Percentiles rank a stretch among this genome's conserved stretches.
These are phyloP conservation scores for Cordyceps javanica DNA, from an alignment of 2,329 filamentous ascomycete genomes.

Conservation along the genomic window DNA sequence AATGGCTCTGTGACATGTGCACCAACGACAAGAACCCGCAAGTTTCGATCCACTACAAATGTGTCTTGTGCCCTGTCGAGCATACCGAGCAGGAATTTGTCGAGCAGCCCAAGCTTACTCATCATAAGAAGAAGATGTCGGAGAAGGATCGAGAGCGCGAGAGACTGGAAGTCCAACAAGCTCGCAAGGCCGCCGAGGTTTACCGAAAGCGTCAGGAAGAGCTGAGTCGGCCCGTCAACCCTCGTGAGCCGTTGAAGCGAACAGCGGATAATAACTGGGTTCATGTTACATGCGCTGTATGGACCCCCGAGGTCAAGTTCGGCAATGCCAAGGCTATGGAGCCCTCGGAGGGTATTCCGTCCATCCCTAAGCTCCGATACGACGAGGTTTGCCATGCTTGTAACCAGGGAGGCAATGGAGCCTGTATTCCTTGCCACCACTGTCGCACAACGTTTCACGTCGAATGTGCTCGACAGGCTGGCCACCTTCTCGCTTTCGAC, in stretches of 20 bases:
- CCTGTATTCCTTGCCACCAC: constrained; percentile 75
- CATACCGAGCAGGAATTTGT: constrained; percentile 77
- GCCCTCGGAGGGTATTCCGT: constrained; percentile 83
- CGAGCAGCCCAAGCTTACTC: constrained; percentile 52
- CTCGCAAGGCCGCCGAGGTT: constrained; percentile 70
- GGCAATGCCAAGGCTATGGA: constrained; percentile 76
- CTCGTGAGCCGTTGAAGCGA: constrained; percentile 85
- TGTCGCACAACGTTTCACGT: constrained; percentile 69
- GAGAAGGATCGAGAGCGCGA: constrained; percentile 91
- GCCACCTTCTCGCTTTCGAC: constrained; percentile 83
- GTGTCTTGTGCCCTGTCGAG: constrained; percentile 82
- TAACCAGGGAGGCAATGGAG: constrained; percentile 60
- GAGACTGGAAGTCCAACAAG: constrained; percentile 75
- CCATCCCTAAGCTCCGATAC: constrained; percentile 67
- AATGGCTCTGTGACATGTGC: constrained; percentile 97
- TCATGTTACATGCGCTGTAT: constrained; percentile 87
- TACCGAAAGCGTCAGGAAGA: constrained; percentile 80
- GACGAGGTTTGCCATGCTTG: constrained; percentile 80
- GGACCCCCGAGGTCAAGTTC: constrained; percentile 89
- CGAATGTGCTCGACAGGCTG: constrained; percentile 79
- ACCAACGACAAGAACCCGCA: constrained; percentile 87
- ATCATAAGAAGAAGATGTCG: constrained; percentile 75
- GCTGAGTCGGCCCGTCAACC: constrained; percentile 73
- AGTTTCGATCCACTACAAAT: constrained; percentile 92
- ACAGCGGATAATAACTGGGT: constrained; percentile 98